A percentile compares a stretch with the other conserved stretches of the same genome.
Evolutionary conservation across 208 protist species (phyloP).

Genomic region (Leishmania lainsoni): DNA sequence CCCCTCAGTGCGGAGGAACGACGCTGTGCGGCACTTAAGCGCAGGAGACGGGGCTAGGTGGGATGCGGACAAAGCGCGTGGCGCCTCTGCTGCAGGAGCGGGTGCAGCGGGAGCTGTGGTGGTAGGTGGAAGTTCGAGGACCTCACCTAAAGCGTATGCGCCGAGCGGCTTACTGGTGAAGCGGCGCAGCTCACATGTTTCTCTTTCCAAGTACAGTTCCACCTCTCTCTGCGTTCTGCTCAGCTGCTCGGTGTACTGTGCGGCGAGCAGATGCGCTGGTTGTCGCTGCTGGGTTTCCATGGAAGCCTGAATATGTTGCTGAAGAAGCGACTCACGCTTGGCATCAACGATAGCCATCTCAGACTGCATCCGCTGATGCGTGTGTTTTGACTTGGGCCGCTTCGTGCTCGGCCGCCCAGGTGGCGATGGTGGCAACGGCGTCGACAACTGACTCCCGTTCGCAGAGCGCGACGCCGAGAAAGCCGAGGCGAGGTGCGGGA

Average conservation of each 20-base stretch:
- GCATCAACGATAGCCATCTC: constrained; percentile 29
- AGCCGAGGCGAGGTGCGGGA: constrained; percentile 8
- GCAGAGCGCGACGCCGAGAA: constrained; percentile 2
- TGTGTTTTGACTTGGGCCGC: constrained; percentile 21
- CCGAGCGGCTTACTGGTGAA: constrained; percentile 56
- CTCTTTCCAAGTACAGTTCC: constrained; percentile 42
- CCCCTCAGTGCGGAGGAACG: constrained; percentile 1
- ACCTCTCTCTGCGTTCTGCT: constrained; percentile 29
- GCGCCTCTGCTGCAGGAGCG: neutral
- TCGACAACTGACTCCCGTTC: neutral
- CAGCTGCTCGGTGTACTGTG: constrained; percentile 44
- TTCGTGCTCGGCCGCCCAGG: constrained; percentile 5
- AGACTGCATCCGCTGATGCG: constrained; percentile 31
- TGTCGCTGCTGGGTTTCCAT: constrained; percentile 41
- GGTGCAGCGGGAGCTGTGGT: neutral
- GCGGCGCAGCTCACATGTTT: constrained; percentile 47
- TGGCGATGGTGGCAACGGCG: neutral
- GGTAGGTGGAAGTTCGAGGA: constrained; percentile 39
- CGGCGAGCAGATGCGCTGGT: constrained; percentile 36
- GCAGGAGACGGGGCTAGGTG: neutral
- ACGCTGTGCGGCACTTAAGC: constrained; percentile 7
- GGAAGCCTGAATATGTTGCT: constrained; percentile 46
- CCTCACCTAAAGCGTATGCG: constrained; percentile 69
- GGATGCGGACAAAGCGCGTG: neutral
- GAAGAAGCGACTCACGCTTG: constrained; percentile 34